Percentiles rank a stretch among this genome's conserved stretches.
Evolutionary conservation across 108 stramenopile genomes (phyloP).

Genomic region (Parmales sp.): DNA sequence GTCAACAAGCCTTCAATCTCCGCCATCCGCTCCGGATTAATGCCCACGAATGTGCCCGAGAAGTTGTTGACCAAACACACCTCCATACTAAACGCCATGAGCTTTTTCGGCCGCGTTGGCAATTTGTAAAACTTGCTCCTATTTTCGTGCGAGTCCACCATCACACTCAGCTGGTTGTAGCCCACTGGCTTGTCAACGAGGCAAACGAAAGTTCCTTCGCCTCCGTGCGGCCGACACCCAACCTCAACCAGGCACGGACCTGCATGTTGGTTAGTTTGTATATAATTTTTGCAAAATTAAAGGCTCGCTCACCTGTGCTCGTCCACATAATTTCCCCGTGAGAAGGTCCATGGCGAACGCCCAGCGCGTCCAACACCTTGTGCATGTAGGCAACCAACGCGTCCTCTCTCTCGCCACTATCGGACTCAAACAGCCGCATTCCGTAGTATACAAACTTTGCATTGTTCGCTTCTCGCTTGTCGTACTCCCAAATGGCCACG

Average conservation of each 20-base stretch:
- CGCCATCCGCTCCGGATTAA: not conserved
- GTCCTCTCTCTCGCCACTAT: constrained; percentile 12
- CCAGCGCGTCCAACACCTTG: constrained; percentile 25
- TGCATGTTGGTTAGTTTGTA: too few species aligned
- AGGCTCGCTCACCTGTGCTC: not conserved
- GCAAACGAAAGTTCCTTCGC: constrained; percentile 37
- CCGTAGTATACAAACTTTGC: constrained; percentile 77
- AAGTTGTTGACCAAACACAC: constrained; percentile 3
- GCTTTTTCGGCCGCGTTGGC: not conserved
- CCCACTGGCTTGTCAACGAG: constrained; percentile 13
- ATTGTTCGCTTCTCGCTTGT: constrained; percentile 64
- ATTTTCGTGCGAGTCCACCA: constrained; percentile 17
- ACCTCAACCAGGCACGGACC: constrained; percentile 46
- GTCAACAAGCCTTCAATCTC: not conserved
- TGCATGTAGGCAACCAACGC: constrained; percentile 31
- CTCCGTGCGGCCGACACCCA: constrained; percentile 40
- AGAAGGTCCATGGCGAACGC: constrained; percentile 20
- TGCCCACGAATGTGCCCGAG: constrained; percentile 5
- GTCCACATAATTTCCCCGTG: constrained; percentile 24
- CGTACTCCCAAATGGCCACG: constrained; percentile 53
- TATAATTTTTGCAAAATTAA: too few species aligned
- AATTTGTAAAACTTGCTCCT: not conserved
- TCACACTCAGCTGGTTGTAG: constrained; percentile 26
- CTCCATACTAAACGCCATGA: not conserved
- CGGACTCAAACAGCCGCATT: constrained; percentile 30